These are phyloP conservation scores for Monilinia vaccinii-corymbosi DNA, from an alignment of 2,329 filamentous ascomycete genomes.

Conservation along the genomic window DNA sequence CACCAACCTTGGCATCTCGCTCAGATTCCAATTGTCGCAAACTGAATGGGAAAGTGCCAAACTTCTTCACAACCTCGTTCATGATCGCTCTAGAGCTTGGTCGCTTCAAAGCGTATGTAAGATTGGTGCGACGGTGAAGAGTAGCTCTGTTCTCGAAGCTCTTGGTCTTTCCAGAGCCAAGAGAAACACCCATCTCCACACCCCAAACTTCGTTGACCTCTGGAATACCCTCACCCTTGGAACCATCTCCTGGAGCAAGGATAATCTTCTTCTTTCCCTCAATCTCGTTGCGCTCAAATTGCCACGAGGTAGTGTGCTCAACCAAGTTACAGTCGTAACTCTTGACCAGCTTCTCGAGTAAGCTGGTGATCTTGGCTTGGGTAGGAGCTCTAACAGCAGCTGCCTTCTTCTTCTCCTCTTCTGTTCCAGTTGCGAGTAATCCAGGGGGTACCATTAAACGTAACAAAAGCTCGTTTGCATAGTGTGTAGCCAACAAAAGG, in stretches of 20 bases:
- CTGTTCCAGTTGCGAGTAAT: slow-evolving; percentile 68
- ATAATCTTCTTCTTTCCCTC: slow-evolving; percentile 96
- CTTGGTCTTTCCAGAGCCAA: slow-evolving; percentile 93
- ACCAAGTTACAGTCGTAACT: slow-evolving; percentile 86
- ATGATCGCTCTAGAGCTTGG: slow-evolving; percentile 86
- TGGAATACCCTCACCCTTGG: slow-evolving; percentile 82
- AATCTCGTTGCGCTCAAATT: slow-evolving; percentile 95
- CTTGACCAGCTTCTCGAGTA: slow-evolving; percentile 88
- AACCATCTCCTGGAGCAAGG: slow-evolving; percentile 72
- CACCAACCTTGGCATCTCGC: slow-evolving; percentile 87
- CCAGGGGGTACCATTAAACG: slow-evolving; percentile 89
- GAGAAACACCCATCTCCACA: slow-evolving; percentile 87
- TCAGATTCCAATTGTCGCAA: slow-evolving; percentile 95
- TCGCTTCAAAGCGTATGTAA: slow-evolving; percentile 88
- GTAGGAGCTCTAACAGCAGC: slow-evolving; percentile 72
- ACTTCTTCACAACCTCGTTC: slow-evolving; percentile 94
- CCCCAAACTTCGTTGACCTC: slow-evolving; percentile 95
- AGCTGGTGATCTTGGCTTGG: slow-evolving; percentile 75
- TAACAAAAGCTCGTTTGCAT: slow-evolving; percentile 89
- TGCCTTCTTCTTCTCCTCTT: slow-evolving; percentile 94
- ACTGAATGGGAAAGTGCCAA: slow-evolving; percentile 95
- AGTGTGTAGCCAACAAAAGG: slow-evolving; percentile 82
- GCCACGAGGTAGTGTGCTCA: slow-evolving; percentile 96
- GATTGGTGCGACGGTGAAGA: slow-evolving; percentile 83
- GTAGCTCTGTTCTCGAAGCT: slow-evolving; percentile 78